A percentile compares a stretch with the other conserved stretches of the same genome.
Evolutionary conservation across 1,284 basidiomycete species (phyloP).

Genomic region (Fomitopsis betulina): DNA sequence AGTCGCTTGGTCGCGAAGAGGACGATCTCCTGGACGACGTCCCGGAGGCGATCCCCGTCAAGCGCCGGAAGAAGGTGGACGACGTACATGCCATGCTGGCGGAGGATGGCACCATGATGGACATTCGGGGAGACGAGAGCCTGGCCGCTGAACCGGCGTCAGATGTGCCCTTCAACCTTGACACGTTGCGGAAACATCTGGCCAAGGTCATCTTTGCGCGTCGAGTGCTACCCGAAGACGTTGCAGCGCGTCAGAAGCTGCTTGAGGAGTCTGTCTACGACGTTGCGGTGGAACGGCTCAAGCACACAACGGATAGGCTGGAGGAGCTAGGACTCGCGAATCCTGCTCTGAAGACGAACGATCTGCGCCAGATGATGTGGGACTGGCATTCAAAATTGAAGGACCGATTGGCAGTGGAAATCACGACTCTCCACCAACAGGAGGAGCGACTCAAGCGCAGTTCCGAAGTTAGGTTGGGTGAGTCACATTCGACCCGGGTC

Average conservation of each 20-base stretch:
- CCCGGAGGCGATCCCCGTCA: constrained; percentile 56
- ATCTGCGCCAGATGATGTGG: constrained; percentile 84
- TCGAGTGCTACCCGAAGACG: constrained; percentile 58
- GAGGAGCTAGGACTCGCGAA: constrained; percentile 52
- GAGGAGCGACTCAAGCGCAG: constrained; percentile 29
- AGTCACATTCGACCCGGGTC: not conserved
- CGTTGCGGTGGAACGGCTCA: constrained; percentile 71
- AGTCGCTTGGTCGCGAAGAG: constrained; percentile 37
- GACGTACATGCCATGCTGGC: constrained; percentile 15
- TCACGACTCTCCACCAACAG: constrained; percentile 42
- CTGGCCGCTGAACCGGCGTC: constrained; percentile 10
- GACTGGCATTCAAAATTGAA: constrained; percentile 75
- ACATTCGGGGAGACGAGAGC: constrained; percentile 18
- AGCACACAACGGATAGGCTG: constrained; percentile 61
- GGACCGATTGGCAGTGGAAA: constrained; percentile 49
- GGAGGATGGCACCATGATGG: constrained; percentile 16
- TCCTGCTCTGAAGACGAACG: constrained; percentile 44
- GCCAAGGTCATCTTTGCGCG: constrained; percentile 58
- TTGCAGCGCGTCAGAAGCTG: constrained; percentile 73
- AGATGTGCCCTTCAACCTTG: constrained; percentile 69
- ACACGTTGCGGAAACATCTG: constrained; percentile 65
- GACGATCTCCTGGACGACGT: constrained; percentile 45
- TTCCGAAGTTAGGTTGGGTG: not conserved
- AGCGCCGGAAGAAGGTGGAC: constrained; percentile 15
- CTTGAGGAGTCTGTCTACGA: constrained; percentile 85